Conservation (phyloP, 257 asterid genomes). For the Gentiana straminea region DNA sequence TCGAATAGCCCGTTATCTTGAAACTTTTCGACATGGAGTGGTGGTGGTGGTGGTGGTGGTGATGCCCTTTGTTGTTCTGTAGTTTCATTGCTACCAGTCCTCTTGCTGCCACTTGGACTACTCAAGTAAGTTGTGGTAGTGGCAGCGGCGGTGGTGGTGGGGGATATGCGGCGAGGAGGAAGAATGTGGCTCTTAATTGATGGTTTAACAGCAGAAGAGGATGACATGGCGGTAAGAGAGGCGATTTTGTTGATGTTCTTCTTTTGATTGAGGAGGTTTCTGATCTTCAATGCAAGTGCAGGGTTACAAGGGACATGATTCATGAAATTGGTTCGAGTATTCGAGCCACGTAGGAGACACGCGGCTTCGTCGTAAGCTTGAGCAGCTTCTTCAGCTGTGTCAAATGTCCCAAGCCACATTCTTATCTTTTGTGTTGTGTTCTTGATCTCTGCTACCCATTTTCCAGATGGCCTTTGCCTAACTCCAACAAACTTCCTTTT, state of each 20-base stretch:
- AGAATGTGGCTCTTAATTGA: no score
- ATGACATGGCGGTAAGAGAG: constrained; percentile 9
- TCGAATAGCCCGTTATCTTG: constrained; percentile 11
- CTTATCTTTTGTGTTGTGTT: constrained; percentile 86
- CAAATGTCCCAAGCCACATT: constrained; percentile 86
- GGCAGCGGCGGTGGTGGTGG: constrained; percentile 7
- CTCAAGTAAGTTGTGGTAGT: constrained; percentile 7
- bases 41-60: no score
- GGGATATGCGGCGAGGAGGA: no score
- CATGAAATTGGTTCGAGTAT: constrained; percentile 63
- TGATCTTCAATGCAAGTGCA: constrained; percentile 63
- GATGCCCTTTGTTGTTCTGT: no score
- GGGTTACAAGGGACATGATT: constrained; percentile 53
- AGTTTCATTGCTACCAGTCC: constrained; percentile 7
- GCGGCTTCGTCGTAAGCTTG: constrained; percentile 85
- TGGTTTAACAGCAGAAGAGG: not conserved
- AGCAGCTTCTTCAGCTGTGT: constrained; percentile 87
- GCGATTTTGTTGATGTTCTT: constrained; percentile 32
- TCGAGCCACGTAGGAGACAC: constrained; percentile 74
- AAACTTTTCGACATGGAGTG: not conserved
- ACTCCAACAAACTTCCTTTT: constrained; percentile 71
- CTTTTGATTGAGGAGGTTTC: constrained; percentile 61
- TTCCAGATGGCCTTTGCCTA: constrained; percentile 80
- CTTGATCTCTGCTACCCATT: constrained; percentile 89
- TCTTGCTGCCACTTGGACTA: constrained; percentile 13